Evolutionary conservation across 176 grass and related monocot genomes (phyloP).

Genomic region (Raddia guianensis): DNA sequence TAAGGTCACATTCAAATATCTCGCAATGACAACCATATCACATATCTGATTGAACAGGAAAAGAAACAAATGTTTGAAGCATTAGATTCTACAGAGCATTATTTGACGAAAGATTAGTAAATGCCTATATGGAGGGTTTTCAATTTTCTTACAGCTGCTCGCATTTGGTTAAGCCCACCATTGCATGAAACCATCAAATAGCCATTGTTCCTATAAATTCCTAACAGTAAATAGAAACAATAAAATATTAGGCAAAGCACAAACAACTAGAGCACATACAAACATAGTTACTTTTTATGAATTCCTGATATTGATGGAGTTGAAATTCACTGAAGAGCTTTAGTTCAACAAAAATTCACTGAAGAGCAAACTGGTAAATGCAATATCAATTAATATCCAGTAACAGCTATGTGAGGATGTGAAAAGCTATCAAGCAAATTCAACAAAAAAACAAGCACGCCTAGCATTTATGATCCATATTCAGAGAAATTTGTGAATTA

Average conservation of each 20-base stretch:
- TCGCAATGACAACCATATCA: constrained; percentile 79
- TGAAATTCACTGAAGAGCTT: not conserved
- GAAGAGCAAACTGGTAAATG: not conserved
- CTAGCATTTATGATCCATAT: not conserved
- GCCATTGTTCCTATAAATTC: constrained; percentile 73
- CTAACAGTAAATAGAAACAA: constrained; percentile 40
- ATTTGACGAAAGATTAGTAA: not conserved
- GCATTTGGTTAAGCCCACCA: constrained; percentile 88
- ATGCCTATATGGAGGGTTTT: constrained; percentile 6
- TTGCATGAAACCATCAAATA: constrained; percentile 86
- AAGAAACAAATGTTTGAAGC: constrained; percentile 5
- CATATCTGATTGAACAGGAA: constrained; percentile 64
- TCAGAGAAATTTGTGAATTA: not conserved
- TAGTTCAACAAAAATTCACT: not conserved
- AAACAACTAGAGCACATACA: not conserved
- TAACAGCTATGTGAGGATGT: not conserved
- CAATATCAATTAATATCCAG: not conserved
- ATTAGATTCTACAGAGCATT: constrained; percentile 17
- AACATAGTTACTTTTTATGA: not conserved
- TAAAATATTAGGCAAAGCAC: constrained; percentile 8
- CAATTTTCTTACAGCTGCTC: constrained; percentile 60
- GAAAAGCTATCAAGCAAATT: not conserved
- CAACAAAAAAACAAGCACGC: not conserved
- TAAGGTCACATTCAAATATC: constrained; percentile 72
- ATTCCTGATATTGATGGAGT: not conserved